Evolutionary conservation across 1,284 basidiomycete genomes (phyloP).

Genomic region (Marasmius fiardii): DNA sequence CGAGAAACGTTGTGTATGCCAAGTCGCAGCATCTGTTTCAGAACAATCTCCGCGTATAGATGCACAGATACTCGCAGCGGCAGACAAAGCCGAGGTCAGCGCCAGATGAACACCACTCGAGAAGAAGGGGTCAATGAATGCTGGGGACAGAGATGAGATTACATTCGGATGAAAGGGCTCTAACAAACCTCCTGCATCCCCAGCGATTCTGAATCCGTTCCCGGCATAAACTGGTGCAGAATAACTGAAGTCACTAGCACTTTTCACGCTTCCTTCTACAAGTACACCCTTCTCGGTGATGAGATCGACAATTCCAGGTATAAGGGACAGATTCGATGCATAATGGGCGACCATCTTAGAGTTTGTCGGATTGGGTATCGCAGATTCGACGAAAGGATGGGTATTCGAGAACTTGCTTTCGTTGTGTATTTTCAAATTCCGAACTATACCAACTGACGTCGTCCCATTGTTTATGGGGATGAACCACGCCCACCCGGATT

Average conservation of each 20-base stretch:
- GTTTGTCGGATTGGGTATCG: slow-evolving; percentile 19
- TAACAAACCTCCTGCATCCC: slow-evolving; percentile 55
- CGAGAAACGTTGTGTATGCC: slow-evolving; percentile 47
- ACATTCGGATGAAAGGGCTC: not conserved
- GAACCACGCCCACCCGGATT: slow-evolving; percentile 64
- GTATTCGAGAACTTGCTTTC: slow-evolving; percentile 4
- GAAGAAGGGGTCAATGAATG: slow-evolving; percentile 65
- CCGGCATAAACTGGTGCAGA: slow-evolving; percentile 49
- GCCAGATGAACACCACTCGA: slow-evolving; percentile 63
- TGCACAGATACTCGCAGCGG: slow-evolving; percentile 52
- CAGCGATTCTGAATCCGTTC: slow-evolving; percentile 46
- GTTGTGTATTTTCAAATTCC: slow-evolving; percentile 38
- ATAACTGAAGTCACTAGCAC: slow-evolving; percentile 57
- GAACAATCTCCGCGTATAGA: slow-evolving; percentile 47
- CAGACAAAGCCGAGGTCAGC: slow-evolving; percentile 52
- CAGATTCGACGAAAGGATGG: slow-evolving; percentile 6
- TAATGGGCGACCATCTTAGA: slow-evolving; percentile 34
- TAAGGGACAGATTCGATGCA: slow-evolving; percentile 34
- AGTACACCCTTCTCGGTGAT: slow-evolving; percentile 35
- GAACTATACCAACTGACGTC: slow-evolving; percentile 55
- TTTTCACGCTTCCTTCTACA: slow-evolving; percentile 31
- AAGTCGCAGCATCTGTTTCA: slow-evolving; percentile 43
- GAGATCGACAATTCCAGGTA: slow-evolving; percentile 41
- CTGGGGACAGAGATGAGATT: slow-evolving; percentile 25
- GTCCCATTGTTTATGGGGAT: slow-evolving; percentile 57